Evolutionary conservation across 139 green algal genomes (phyloP), one percentile per base, ranked within the genome.

Genomic region (Zygnema circumcarinatum): DNA sequence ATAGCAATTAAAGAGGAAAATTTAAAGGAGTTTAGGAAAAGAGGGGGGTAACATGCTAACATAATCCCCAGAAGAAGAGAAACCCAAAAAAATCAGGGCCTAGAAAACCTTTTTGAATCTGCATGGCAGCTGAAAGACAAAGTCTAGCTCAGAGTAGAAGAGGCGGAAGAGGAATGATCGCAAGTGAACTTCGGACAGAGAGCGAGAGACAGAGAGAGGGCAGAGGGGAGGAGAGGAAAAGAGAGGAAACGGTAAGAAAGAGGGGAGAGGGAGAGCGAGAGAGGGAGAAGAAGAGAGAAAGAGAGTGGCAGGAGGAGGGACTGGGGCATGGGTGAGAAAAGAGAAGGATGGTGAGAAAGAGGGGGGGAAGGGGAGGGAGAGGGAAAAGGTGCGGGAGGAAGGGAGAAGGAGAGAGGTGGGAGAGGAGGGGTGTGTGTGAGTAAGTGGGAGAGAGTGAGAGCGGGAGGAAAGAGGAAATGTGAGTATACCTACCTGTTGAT

Each of bases 111-210:
- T n/a, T n/a, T n/a, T n/a, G n/a, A n/a, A n/a, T n/a, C n/a, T n/a
- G n/a, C n/a, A n/a, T n/a, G n/a, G n/a, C n/a, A n/a, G n/a, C n/a
- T n/a, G n/a, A n/a, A n/a, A n/a, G n/a, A n/a, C n/a, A n/a, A n/a
- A n/a, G n/a, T n/a, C n/a, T 93, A 83, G 0, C 88, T 86, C 25
- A 72, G 25, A 72, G 29, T 29, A 72, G 54, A 33, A 72, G 54
- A 72, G 54, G 54, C 25, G 54, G 29, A 29, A 29, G 54, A 29
- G 29, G 54, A 72, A 29, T 33, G 54, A 72, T 29, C 25, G 29
- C 54, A 72, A 29, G 54, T 25, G 29, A 72, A 72, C 54, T 33
- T 25, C 25, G 29, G 54, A 25, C 25, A 29, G 54, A 72, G 29
- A 29, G 54, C 25, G 54, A 72, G 54, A 72, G 54, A 29, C 25